A percentile compares a stretch with the other conserved stretches of the same genome.
Evolutionary conservation across 2,329 filamentous ascomycete genomes (phyloP).

Genomic region (Endothia cerciana): DNA sequence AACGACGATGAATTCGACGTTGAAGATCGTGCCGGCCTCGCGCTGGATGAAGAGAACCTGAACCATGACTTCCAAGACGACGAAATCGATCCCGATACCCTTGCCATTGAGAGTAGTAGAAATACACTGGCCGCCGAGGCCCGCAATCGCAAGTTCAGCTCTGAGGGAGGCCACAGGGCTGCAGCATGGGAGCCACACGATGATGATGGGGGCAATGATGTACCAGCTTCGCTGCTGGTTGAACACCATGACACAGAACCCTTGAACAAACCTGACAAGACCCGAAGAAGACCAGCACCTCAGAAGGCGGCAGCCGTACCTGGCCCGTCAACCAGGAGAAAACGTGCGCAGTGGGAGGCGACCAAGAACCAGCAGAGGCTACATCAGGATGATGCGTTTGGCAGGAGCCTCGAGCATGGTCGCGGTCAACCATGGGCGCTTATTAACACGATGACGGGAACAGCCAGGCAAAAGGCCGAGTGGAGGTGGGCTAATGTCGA

Average conservation of each 20-base stretch:
- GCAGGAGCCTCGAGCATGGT: constrained; percentile 29
- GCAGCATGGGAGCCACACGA: constrained; percentile 43
- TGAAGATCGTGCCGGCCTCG: constrained; percentile 47
- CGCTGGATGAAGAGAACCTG: constrained; percentile 58
- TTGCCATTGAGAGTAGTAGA: constrained; percentile 52
- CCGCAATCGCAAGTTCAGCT: constrained; percentile 13
- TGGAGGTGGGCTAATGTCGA: constrained; percentile 93
- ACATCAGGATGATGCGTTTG: constrained; percentile 45
- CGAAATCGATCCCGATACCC: constrained; percentile 49
- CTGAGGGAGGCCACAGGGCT: constrained; percentile 6
- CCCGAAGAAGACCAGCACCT: constrained; percentile 33
- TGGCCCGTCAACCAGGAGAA: constrained; percentile 48
- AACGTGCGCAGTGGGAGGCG: constrained; percentile 58
- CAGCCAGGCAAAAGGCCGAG: constrained; percentile 74
- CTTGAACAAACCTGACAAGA: constrained; percentile 27
- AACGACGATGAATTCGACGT: constrained; percentile 44
- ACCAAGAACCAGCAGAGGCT: constrained; percentile 55
- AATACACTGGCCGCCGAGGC: constrained; percentile 37
- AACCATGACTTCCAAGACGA: constrained; percentile 55
- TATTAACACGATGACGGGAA: constrained; percentile 37
- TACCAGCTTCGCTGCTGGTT: constrained; percentile 65
- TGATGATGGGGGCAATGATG: constrained; percentile 61
- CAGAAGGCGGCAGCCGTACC: constrained; percentile 38
- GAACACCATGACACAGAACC: constrained; percentile 50
- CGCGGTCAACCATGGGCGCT: constrained; percentile 38